phyloP scores from a whole-genome alignment of 352 stramenopile species.

The Globisporangium splendens region DNA sequence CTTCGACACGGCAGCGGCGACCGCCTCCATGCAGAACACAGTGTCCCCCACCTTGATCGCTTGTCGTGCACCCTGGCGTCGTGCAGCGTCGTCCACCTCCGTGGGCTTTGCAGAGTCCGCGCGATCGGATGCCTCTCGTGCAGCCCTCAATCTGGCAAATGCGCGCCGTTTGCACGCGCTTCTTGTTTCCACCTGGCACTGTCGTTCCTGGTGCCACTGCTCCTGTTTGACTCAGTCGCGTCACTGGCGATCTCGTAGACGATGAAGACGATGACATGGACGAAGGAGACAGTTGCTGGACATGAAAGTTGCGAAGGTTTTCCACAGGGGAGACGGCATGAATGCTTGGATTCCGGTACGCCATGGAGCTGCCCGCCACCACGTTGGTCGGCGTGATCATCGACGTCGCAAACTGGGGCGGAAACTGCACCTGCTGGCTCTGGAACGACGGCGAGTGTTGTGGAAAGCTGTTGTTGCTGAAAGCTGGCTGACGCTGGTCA shows the following conservation, averaged over 20 bases:
- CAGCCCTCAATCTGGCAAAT: constrained; percentile 76
- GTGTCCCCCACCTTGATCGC: constrained; percentile 82
- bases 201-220: constrained; percentile 5
- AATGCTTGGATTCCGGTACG: constrained; percentile 6
- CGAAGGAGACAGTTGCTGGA: constrained; percentile 10
- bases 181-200: constrained; percentile 32
- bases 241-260: constrained; percentile 6
- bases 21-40: constrained; percentile 82
- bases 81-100: constrained; percentile 65
- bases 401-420: constrained; percentile 19
- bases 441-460: constrained; percentile 5
- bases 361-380: constrained; percentile 1
- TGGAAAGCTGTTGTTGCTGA: constrained; percentile 6
- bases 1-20: constrained; percentile 68
- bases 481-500: constrained; percentile 15
- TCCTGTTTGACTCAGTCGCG: constrained; percentile 7
- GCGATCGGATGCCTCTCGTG: constrained; percentile 67
- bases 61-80: constrained; percentile 74
- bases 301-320: constrained; percentile 8
- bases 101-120: constrained; percentile 57
- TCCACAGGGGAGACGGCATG: constrained; percentile 15
- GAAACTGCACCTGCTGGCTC: constrained; percentile 13
- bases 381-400: constrained; percentile 8
- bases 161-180: constrained; percentile 50
- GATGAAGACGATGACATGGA: constrained; percentile 15